phyloP scores from a whole-genome alignment of 2,329 filamentous ascomycete species.

The Stromatinia cepivora region DNA sequence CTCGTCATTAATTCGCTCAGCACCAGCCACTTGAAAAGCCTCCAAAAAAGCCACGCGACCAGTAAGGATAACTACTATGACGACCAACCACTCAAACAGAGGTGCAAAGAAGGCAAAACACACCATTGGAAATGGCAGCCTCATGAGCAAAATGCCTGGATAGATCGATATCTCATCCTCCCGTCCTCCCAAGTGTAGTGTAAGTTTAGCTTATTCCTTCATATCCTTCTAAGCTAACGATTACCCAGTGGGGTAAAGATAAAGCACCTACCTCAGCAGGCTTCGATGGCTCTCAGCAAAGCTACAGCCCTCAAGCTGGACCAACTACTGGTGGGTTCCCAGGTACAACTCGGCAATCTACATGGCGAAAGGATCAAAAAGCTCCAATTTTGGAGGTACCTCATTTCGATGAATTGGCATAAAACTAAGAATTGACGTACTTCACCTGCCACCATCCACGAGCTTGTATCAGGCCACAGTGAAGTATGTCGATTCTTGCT shows the following conservation, averaged over 20 bases:
- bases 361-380: not conserved
- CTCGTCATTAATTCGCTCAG: not conserved
- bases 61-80: no score
- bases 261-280: slow-evolving; percentile 78
- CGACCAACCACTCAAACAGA: not conserved
- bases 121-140: not conserved
- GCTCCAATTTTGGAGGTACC: not conserved
- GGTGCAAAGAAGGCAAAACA: not conserved
- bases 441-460: no score
- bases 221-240: slow-evolving; percentile 39
- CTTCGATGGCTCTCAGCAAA: slow-evolving; percentile 75
- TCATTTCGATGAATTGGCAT: no score
- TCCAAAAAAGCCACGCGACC: not conserved
- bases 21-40: not conserved
- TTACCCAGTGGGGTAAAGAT: slow-evolving; percentile 91
- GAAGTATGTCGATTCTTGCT: no score
- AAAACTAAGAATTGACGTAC: no score
- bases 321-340: slow-evolving; percentile 69
- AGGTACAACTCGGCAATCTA: slow-evolving; percentile 57
- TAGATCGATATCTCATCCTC: not conserved
- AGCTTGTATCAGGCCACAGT: no score
- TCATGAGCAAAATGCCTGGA: not conserved
- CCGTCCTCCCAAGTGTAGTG: slow-evolving; percentile 94
- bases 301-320: slow-evolving; percentile 71
- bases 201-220: slow-evolving; percentile 57